Percentiles rank a stretch among this genome's conserved stretches.
Evolutionary conservation across 1,139 yeast genomes (phyloP).

Genomic region (Protomyces arabidopsidicola): DNA sequence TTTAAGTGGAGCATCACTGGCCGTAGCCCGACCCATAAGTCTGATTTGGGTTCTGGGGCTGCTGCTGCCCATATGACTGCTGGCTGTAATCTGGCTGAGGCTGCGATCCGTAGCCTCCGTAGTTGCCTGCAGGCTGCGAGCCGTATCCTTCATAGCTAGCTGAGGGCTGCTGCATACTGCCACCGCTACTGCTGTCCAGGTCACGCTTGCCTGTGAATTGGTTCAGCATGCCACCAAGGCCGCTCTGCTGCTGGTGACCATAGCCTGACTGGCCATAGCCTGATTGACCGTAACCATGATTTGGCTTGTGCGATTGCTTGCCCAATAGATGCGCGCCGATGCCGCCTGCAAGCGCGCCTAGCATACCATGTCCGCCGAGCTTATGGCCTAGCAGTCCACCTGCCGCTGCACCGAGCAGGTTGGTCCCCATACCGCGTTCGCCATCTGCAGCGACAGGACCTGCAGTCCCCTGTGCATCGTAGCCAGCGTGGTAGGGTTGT

Average conservation of each 20-base stretch:
- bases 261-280: neutral
- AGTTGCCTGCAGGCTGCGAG: neutral
- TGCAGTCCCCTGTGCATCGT: neutral
- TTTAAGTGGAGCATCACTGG: neutral
- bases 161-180: neutral
- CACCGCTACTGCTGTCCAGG: neutral
- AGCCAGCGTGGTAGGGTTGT: neutral
- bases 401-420: slow-evolving; percentile 20
- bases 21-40: neutral
- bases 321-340: slow-evolving; percentile 24
- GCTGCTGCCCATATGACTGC: neutral
- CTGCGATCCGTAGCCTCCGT: neutral
- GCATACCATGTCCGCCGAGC: slow-evolving; percentile 19
- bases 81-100: neutral
- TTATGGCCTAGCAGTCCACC: slow-evolving; percentile 23
- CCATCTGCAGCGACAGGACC: slow-evolving; percentile 6
- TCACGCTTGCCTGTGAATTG: neutral
- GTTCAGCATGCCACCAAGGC: neutral
- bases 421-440: slow-evolving; percentile 11
- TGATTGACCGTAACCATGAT: neutral
- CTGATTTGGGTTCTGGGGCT: neutral
- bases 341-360: slow-evolving; percentile 25
- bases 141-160: neutral
- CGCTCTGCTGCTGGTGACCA: neutral
- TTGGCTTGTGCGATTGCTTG: slow-evolving; percentile 1